Evolutionary conservation across 352 stramenopile species (phyloP).

Genomic region (Pythium chondricola): DNA sequence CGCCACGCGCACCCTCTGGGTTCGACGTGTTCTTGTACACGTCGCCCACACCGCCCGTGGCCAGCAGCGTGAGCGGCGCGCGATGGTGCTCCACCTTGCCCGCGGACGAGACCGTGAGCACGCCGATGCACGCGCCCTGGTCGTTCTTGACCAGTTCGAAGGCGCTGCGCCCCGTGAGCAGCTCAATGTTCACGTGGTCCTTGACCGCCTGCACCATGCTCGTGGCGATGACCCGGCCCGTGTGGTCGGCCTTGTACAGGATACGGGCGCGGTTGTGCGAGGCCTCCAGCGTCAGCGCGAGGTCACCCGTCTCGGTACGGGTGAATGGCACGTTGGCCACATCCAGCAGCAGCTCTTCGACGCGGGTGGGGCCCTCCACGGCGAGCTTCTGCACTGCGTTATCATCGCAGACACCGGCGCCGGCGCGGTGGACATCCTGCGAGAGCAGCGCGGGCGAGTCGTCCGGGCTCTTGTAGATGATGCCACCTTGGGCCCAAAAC

Average conservation of each 20-base stretch:
- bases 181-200: slow-evolving; percentile 74
- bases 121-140: slow-evolving; percentile 55
- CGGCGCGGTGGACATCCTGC: slow-evolving; percentile 86
- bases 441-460: slow-evolving; percentile 85
- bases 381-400: slow-evolving; percentile 90
- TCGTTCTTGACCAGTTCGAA: slow-evolving; percentile 76
- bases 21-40: slow-evolving; percentile 96
- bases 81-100: slow-evolving; percentile 59
- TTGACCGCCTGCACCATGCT: slow-evolving; percentile 85
- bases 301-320: slow-evolving; percentile 48
- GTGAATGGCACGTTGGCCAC: slow-evolving; percentile 89
- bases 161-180: slow-evolving; percentile 66
- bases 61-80: slow-evolving; percentile 86
- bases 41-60: slow-evolving; percentile 88
- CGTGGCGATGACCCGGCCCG: slow-evolving; percentile 88
- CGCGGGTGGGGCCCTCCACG: slow-evolving; percentile 78
- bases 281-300: slow-evolving; percentile 84
- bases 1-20: slow-evolving; percentile 68
- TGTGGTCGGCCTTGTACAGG: slow-evolving; percentile 93
- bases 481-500: slow-evolving; percentile 94
- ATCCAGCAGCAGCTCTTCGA: slow-evolving; percentile 89
- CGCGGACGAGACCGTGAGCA: slow-evolving; percentile 54
- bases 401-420: slow-evolving; percentile 88
- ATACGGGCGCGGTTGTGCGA: slow-evolving; percentile 92
- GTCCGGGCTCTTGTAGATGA: slow-evolving; percentile 91